A percentile compares a stretch with the other conserved stretches of the same genome.
Evolutionary conservation across 2,329 filamentous ascomycete genomes (phyloP).

Genomic region (Rutstroemia sp.): DNA sequence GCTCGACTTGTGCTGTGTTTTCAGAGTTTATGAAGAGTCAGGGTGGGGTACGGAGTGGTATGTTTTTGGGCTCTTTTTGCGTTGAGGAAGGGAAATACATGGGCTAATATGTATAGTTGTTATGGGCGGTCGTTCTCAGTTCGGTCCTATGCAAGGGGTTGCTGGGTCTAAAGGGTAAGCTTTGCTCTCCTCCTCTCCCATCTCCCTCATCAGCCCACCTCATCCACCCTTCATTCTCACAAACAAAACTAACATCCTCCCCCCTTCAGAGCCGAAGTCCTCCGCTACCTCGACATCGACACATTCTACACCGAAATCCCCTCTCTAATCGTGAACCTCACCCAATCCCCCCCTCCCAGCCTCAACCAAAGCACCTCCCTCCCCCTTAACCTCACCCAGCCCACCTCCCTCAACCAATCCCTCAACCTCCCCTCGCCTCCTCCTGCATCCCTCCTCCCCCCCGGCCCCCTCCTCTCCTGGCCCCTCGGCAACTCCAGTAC

Average conservation of each 20-base stretch:
- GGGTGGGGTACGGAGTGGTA: constrained; percentile 38
- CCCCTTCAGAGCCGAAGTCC: not conserved
- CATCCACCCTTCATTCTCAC: constrained; percentile 1
- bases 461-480: not conserved
- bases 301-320: not conserved
- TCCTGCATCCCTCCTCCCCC: not conserved
- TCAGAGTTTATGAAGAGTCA: constrained; percentile 44
- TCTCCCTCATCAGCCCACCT: too few species aligned
- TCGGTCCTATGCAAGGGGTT: constrained; percentile 50
- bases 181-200: constrained; percentile 1
- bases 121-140: constrained; percentile 49
- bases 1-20: constrained; percentile 52
- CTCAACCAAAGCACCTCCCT: too few species aligned
- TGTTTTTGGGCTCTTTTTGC: constrained; percentile 17
- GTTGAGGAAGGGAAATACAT: too few species aligned
- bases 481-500: constrained; percentile 4
- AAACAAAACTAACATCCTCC: constrained; percentile 4
- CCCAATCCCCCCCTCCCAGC: not conserved
- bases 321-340: not conserved
- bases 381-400: too few species aligned
- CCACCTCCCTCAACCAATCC: too few species aligned
- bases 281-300: not conserved
- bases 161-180: constrained; percentile 51
- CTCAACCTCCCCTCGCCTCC: not conserved
- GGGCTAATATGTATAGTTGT: constrained; percentile 33